These are phyloP conservation scores for Aureobasidium sp. DNA, from an alignment of 2,329 filamentous ascomycete genomes.

Conservation along the genomic window DNA sequence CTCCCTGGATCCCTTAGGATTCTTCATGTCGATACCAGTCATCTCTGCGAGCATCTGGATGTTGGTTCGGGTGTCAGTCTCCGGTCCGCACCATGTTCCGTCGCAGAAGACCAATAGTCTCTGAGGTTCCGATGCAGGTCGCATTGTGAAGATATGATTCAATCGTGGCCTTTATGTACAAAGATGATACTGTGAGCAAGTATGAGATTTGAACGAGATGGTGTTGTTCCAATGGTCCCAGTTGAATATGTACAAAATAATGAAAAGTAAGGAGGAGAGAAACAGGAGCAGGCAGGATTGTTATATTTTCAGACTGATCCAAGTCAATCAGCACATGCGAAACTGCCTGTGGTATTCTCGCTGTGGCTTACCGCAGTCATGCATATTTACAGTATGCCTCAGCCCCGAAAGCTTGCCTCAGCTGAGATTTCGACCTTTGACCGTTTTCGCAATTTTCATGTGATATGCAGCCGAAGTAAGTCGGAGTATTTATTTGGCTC, in stretches of 20 bases:
- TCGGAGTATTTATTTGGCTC: neutral
- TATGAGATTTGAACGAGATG: neutral
- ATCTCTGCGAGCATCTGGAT: conserved; percentile 26
- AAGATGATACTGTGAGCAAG: neutral
- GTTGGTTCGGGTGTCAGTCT: conserved; percentile 27
- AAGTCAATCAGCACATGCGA: neutral
- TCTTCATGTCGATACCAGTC: conserved; percentile 20
- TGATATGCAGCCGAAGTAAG: neutral
- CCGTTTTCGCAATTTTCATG: neutral
- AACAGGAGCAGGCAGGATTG: neutral
- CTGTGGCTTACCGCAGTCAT: conserved; percentile 9
- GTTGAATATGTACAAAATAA: neutral
- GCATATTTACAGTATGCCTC: conserved; percentile 4
- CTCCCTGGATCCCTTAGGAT: conserved; percentile 19
- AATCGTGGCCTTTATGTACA: neutral
- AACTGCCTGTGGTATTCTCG: neutral
- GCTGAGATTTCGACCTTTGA: neutral
- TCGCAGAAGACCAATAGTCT: conserved; percentile 12
- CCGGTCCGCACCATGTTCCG: conserved; percentile 22
- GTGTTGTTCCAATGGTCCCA: neutral
- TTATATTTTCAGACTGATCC: neutral
- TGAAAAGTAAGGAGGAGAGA: neutral
- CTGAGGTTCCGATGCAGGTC: neutral
- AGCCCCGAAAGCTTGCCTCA: conserved; percentile 1
- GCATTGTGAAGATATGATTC: neutral